Percentiles rank a stretch among this genome's conserved stretches.
These are phyloP conservation scores for Thelonectria blattea DNA, from an alignment of 2,329 filamentous ascomycete species.

Conservation along the genomic window DNA sequence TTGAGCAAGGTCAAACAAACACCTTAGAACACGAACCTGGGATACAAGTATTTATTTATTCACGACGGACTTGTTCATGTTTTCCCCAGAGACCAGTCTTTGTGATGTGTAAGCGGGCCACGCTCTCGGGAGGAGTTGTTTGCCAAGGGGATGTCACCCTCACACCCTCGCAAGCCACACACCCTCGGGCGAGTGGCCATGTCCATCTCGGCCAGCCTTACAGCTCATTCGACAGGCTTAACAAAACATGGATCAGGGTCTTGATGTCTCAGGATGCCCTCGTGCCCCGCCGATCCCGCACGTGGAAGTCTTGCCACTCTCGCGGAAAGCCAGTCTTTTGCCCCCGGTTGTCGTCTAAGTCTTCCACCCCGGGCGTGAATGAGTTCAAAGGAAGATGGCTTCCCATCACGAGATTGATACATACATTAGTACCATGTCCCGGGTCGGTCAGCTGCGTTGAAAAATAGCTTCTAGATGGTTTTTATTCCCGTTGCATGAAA, in stretches of 20 bases:
- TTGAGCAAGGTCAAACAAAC: background rate
- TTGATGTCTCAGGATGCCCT: background rate
- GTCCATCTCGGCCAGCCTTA: background rate
- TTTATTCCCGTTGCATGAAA: constrained; percentile 6
- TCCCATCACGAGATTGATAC: constrained; percentile 7
- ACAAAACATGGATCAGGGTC: background rate
- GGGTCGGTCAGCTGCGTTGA: background rate
- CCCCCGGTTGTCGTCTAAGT: background rate
- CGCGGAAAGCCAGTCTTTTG: background rate
- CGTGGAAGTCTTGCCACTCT: background rate
- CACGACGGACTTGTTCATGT: background rate
- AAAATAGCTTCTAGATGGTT: background rate
- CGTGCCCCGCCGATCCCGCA: background rate
- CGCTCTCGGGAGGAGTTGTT: constrained; percentile 1
- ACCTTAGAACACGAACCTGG: background rate
- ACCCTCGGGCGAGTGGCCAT: no score
- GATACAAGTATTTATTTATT: background rate
- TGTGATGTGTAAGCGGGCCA: background rate
- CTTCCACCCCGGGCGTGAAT: constrained; percentile 5
- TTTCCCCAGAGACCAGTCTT: background rate
- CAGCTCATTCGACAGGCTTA: background rate
- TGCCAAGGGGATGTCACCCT: constrained; percentile 2
- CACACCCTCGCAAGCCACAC: background rate
- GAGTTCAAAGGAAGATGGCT: background rate
- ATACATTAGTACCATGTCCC: background rate